Evolutionary conservation across 2,329 filamentous ascomycete species (phyloP).

Genomic region (Fusarium nisikadoi): DNA sequence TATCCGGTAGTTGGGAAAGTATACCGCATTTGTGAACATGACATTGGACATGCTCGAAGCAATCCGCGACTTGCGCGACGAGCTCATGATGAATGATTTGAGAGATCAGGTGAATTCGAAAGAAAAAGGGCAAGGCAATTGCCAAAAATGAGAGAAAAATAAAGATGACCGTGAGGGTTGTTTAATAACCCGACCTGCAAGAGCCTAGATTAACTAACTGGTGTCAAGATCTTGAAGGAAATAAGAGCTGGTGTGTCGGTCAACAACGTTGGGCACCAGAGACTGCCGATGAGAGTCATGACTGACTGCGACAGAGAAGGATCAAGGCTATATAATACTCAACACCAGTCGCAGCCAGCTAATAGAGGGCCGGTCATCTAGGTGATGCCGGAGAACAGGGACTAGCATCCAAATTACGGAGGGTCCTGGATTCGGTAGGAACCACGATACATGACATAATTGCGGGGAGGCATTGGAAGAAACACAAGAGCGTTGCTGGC

Average conservation of each 20-base stretch:
- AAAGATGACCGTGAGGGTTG: constrained; percentile 27
- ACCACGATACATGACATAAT: constrained; percentile 60
- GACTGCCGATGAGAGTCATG: constrained; percentile 37
- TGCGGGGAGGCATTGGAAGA: constrained; percentile 48
- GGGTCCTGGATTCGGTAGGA: constrained; percentile 50
- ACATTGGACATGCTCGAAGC: constrained; percentile 57
- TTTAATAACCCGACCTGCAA: constrained; percentile 25
- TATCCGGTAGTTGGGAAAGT: constrained; percentile 83
- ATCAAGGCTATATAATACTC: constrained; percentile 44
- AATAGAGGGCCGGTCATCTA: constrained; percentile 31
- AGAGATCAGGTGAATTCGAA: background rate
- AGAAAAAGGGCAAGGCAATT: background rate
- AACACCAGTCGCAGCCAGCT: constrained; percentile 29
- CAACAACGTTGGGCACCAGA: constrained; percentile 43
- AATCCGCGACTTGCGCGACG: constrained; percentile 59
- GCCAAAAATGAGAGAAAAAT: constrained; percentile 7
- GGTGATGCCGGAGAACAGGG: constrained; percentile 44
- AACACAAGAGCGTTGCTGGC: constrained; percentile 20
- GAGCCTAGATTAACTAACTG: constrained; percentile 30
- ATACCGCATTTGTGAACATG: constrained; percentile 78
- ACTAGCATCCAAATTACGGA: constrained; percentile 50
- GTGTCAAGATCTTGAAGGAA: background rate
- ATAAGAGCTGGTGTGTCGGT: constrained; percentile 36
- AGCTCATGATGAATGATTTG: constrained; percentile 51
- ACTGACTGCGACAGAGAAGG: constrained; percentile 41